phyloP scores from a whole-genome alignment of 805 yeast species.

The Suhomyces kilbournensis region DNA sequence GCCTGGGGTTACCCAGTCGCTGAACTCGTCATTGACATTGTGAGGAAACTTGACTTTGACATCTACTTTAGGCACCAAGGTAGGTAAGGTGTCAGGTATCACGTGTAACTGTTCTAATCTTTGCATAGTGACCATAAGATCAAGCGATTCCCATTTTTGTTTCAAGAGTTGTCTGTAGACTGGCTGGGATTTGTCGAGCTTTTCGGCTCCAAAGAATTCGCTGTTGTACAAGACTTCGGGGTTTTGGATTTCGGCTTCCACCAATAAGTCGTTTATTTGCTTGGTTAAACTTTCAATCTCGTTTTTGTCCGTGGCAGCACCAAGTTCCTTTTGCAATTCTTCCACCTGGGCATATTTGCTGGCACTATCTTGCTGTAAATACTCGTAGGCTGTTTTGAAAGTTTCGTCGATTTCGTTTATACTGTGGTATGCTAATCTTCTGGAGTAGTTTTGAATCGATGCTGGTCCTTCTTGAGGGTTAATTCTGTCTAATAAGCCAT shows the following conservation, averaged over 20 bases:
- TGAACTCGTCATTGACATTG: constrained; percentile 49
- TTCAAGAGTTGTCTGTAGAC: constrained; percentile 71
- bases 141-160: constrained; percentile 68
- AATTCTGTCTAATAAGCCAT: constrained; percentile 22
- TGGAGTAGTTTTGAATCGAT: constrained; percentile 43
- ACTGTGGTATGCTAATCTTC: constrained; percentile 54
- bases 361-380: constrained; percentile 51
- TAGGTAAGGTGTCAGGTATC: constrained; percentile 93
- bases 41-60: constrained; percentile 75
- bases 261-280: constrained; percentile 31
- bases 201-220: constrained; percentile 39
- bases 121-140: constrained; percentile 82
- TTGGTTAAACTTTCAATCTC: constrained; percentile 9
- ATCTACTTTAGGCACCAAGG: constrained; percentile 76
- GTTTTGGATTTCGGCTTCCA: constrained; percentile 67
- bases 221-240: constrained; percentile 83
- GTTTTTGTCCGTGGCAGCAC: constrained; percentile 15
- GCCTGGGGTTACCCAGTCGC: constrained; percentile 80
- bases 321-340: constrained; percentile 26
- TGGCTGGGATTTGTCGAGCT: constrained; percentile 68
- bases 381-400: constrained; percentile 64
- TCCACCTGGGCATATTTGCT: constrained; percentile 38
- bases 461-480: constrained; percentile 47
- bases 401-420: constrained; percentile 72
- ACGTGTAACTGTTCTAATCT: constrained; percentile 80